Conservation (phyloP, 1,139 yeast genomes). For the Saccharomyces pastorianus region DNA sequence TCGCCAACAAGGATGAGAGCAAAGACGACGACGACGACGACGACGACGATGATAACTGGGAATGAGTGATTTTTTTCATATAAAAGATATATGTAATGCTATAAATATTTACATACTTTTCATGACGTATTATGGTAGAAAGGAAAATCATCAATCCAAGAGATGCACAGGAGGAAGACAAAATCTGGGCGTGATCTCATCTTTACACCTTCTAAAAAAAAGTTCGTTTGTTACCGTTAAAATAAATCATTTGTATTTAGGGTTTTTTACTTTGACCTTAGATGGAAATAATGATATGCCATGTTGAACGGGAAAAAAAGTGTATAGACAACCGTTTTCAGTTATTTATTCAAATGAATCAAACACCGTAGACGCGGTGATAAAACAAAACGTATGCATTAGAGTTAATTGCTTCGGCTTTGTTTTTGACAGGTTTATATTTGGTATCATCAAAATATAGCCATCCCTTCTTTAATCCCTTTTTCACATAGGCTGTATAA, state of each 20-base stretch:
- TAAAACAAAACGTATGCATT: conserved; percentile 77
- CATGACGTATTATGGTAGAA: neutral
- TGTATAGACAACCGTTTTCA: neutral
- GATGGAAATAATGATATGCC: neutral
- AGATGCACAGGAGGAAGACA: neutral
- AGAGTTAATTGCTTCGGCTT: conserved; percentile 28
- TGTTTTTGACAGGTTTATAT: conserved; percentile 23
- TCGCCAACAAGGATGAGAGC: conserved; percentile 8
- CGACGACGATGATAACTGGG: conserved; percentile 55
- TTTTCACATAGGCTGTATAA: conserved; percentile 77
- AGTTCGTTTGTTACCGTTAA: neutral
- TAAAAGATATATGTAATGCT: neutral
- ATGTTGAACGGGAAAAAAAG: neutral
- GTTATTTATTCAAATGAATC: neutral
- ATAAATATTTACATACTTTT: neutral
- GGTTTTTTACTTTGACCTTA: neutral
- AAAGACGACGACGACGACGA: conserved; percentile 19
- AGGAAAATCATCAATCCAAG: neutral
- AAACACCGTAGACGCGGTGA: conserved; percentile 27
- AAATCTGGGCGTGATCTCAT: neutral
- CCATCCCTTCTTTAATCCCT: conserved; percentile 41
- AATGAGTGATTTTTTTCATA: conserved; percentile 23
- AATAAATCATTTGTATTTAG: neutral
- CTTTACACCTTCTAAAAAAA: neutral
- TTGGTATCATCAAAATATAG: conserved; percentile 30